Conservation (phyloP, 2,329 filamentous ascomycete species). For the Penicillium hordei region DNA sequence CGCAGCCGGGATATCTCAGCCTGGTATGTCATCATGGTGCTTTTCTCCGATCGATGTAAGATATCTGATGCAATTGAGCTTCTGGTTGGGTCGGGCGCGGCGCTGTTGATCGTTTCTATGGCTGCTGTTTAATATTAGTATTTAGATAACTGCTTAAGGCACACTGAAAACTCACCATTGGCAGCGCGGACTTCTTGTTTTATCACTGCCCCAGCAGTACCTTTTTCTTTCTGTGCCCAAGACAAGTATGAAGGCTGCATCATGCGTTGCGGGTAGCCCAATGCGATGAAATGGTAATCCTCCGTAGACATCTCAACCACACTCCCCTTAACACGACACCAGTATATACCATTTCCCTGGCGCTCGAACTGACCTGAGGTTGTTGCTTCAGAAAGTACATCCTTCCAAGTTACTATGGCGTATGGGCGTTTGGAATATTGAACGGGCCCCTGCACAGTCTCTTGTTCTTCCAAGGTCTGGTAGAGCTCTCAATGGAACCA, state of each 20-base stretch:
- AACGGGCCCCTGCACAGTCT: neutral
- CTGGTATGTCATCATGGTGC: neutral
- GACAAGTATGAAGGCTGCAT: neutral
- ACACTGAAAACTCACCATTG: neutral
- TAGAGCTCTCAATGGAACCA: neutral
- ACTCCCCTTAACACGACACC: neutral
- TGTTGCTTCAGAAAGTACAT: neutral
- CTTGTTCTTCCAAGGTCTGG: neutral
- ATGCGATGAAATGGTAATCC: neutral
- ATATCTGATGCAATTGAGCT: neutral
- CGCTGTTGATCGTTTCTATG: neutral
- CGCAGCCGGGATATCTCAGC: neutral
- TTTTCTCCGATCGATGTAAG: too few relatives aligned
- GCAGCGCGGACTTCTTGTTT: too few relatives aligned
- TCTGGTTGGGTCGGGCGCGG: neutral
- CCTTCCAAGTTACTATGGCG: neutral
- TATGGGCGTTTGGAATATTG: neutral
- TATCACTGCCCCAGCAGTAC: neutral
- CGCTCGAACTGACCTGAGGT: neutral
- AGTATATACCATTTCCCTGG: neutral
- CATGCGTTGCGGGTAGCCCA: neutral
- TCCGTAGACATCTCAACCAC: neutral
- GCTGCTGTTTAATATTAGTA: neutral
- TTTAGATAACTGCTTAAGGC: neutral
- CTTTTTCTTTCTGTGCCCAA: too few relatives aligned